These are phyloP conservation scores for Parathielavia hyrcaniae DNA, from an alignment of 495 filamentous ascomycete genomes.

Conservation along the genomic window DNA sequence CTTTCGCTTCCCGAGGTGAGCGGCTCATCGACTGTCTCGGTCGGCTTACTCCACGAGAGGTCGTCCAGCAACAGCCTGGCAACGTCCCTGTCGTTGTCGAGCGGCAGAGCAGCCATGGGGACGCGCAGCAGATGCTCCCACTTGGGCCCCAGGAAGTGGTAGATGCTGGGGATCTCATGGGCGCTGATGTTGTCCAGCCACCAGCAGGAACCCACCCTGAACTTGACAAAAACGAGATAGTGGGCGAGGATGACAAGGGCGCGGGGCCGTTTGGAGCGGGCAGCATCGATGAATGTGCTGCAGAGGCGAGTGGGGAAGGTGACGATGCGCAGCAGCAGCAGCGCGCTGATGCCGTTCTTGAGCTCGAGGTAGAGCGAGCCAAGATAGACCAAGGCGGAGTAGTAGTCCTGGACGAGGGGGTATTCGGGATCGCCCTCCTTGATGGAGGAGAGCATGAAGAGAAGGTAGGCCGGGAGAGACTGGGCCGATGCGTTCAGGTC, in stretches of 20 bases:
- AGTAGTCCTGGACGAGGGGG: constrained; percentile 29
- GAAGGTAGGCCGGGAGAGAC: constrained; percentile 37
- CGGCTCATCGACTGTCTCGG: constrained; percentile 19
- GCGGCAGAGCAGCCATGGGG: constrained; percentile 29
- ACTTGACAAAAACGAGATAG: constrained; percentile 41
- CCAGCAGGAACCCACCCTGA: constrained; percentile 33
- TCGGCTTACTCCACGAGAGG: constrained; percentile 30
- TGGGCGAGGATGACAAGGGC: constrained; percentile 48
- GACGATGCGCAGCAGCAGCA: constrained; percentile 37
- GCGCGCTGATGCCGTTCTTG: constrained; percentile 30
- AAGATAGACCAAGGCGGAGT: constrained; percentile 36
- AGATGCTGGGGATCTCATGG: constrained; percentile 38
- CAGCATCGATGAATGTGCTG: constrained; percentile 45
- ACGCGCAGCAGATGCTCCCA: constrained; percentile 36
- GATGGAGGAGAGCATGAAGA: constrained; percentile 42
- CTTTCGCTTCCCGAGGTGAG: constrained; percentile 9
- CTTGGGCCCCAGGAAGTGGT: constrained; percentile 29
- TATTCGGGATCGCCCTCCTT: constrained; percentile 29
- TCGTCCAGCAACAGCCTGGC: constrained; percentile 36
- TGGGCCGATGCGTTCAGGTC: constrained; percentile 32
- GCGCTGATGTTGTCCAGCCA: constrained; percentile 42
- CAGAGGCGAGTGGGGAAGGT: constrained; percentile 46
- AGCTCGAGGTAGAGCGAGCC: constrained; percentile 43
- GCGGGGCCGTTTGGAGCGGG: constrained; percentile 47
- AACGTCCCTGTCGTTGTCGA: constrained; percentile 21